These are phyloP conservation scores for Parathielavia appendiculata DNA, from an alignment of 495 filamentous ascomycete genomes.

Conservation along the genomic window DNA sequence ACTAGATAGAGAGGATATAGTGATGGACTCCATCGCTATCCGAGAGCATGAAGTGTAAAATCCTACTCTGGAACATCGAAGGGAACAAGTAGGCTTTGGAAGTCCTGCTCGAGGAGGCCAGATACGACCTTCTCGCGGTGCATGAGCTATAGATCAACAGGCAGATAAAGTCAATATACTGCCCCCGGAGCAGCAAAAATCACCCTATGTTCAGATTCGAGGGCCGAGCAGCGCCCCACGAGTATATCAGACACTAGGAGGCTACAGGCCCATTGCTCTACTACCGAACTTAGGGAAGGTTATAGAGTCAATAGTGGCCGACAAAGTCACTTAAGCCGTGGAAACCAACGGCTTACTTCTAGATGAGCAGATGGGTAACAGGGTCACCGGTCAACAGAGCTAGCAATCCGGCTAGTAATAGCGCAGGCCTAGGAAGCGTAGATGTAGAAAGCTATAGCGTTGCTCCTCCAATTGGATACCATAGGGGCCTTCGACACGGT, in stretches of 20 bases:
- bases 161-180: slow-evolving; percentile 3
- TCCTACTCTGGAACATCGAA: slow-evolving; percentile 11
- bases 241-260: background rate
- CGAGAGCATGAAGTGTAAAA: background rate
- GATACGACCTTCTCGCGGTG: slow-evolving; percentile 4
- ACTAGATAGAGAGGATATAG: background rate
- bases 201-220: background rate
- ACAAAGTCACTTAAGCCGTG: background rate
- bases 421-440: background rate
- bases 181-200: slow-evolving; percentile 1
- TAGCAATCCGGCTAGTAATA: background rate
- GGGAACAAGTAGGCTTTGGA: slow-evolving; percentile 9
- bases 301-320: background rate
- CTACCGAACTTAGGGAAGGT: background rate
- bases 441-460: background rate
- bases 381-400: background rate
- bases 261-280: background rate
- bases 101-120: slow-evolving; percentile 6
- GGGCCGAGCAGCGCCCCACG: background rate
- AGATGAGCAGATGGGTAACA: background rate
- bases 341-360: background rate
- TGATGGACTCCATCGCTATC: background rate
- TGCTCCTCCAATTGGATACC: background rate
- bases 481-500: background rate
- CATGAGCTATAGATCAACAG: slow-evolving; percentile 10